These are phyloP conservation scores for Harringtonia lauricola DNA, from an alignment of 2,329 filamentous ascomycete genomes.

Conservation along the genomic window DNA sequence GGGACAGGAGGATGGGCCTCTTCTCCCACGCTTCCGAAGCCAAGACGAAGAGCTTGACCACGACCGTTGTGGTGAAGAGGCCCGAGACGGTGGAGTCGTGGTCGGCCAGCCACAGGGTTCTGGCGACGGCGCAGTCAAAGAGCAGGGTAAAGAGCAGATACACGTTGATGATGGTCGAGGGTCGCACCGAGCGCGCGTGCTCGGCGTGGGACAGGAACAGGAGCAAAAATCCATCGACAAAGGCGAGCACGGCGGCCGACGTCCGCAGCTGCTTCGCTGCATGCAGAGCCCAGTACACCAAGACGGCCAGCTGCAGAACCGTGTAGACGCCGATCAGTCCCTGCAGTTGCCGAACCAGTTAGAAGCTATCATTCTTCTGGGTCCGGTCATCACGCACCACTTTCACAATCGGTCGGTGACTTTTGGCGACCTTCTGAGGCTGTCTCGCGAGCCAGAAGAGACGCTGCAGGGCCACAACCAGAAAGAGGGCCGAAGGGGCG, in stretches of 20 bases:
- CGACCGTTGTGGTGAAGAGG: not conserved
- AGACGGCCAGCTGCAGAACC: not conserved
- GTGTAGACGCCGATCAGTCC: not conserved
- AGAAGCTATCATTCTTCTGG: not conserved
- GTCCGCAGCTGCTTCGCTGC: not conserved
- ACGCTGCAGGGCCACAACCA: not conserved
- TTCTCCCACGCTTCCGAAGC: not conserved
- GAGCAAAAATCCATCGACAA: not conserved
- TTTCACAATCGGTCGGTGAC: not conserved
- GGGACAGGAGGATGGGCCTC: not conserved
- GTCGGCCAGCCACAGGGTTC: not conserved
- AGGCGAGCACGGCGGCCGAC: not conserved
- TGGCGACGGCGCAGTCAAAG: not conserved
- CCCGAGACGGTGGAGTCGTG: not conserved
- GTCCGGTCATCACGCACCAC: not conserved
- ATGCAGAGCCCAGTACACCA: not conserved
- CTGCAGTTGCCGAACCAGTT: not conserved
- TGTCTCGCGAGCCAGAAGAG: constrained; percentile 1
- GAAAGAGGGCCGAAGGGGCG: not conserved
- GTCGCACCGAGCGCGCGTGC: not conserved
- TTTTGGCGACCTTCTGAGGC: not conserved
- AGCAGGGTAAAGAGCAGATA: not conserved
- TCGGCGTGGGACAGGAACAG: not conserved
- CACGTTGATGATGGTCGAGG: not conserved
- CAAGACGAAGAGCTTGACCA: not conserved